Percentiles rank a stretch among this genome's conserved stretches.
Evolutionary conservation across 2,329 filamentous ascomycete genomes (phyloP).

Genomic region (Colletotrichum sp.): DNA sequence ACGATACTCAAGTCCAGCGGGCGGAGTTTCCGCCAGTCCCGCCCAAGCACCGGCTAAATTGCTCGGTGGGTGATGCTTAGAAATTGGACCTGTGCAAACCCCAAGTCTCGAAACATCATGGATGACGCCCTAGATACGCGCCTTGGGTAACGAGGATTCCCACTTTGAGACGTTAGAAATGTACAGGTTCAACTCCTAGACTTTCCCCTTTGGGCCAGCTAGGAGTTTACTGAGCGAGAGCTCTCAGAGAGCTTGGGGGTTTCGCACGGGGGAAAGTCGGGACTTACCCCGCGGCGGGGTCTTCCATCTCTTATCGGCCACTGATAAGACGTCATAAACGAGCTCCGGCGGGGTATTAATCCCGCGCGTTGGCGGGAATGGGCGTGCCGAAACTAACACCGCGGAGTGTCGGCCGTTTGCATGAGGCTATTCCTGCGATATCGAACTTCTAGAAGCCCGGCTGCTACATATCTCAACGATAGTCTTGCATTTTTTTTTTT

Average conservation of each 20-base stretch:
- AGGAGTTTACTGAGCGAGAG: not conserved
- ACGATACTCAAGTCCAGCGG: not conserved
- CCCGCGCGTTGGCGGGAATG: not conserved
- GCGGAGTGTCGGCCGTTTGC: not conserved
- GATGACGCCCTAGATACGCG: not conserved
- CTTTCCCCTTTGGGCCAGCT: not conserved
- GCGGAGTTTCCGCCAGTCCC: not conserved
- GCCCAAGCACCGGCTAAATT: not conserved
- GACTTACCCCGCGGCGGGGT: conserved; percentile 14
- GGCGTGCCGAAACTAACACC: not conserved
- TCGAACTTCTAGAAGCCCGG: not conserved
- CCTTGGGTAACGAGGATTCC: not conserved
- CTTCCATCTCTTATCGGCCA: not conserved
- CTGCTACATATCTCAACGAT: not conserved
- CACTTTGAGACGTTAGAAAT: not conserved
- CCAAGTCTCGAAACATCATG: not conserved
- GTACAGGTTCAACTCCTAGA: not conserved
- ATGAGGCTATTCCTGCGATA: not conserved
- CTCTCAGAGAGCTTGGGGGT: not conserved
- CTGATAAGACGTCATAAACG: conserved; percentile 16
- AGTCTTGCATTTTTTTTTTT: not conserved
- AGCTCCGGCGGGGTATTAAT: not conserved
- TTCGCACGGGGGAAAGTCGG: not conserved
- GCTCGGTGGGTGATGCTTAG: not conserved
- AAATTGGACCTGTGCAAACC: not conserved